A percentile compares a stretch with the other conserved stretches of the same genome.
These are phyloP conservation scores for Saccharomyces eubayanus DNA, from an alignment of 805 yeast species.

Conservation along the genomic window DNA sequence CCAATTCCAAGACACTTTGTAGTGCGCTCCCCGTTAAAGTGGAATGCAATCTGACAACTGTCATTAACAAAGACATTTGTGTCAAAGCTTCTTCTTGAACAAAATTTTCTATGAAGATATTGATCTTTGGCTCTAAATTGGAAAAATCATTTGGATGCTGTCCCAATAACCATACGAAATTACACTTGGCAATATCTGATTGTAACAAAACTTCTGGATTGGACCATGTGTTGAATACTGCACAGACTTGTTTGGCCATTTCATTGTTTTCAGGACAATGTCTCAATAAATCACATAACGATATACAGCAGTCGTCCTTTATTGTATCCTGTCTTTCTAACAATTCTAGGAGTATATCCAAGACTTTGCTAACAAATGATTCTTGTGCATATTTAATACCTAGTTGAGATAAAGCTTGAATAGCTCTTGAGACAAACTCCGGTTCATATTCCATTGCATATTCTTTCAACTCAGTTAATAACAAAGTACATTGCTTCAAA, in stretches of 20 bases:
- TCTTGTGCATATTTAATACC: slow-evolving; percentile 50
- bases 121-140: slow-evolving; percentile 40
- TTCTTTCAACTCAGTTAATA: slow-evolving; percentile 66
- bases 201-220: slow-evolving; percentile 41
- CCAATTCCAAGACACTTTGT: slow-evolving; percentile 51
- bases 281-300: slow-evolving; percentile 57
- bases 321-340: slow-evolving; percentile 57
- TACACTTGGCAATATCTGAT: slow-evolving; percentile 40
- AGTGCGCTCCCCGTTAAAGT: slow-evolving; percentile 39
- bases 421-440: slow-evolving; percentile 58
- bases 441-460: slow-evolving; percentile 81
- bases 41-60: slow-evolving; percentile 51
- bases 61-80: slow-evolving; percentile 51
- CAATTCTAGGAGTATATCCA: slow-evolving; percentile 52
- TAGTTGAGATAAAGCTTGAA: slow-evolving; percentile 61
- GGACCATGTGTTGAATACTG: slow-evolving; percentile 32
- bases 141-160: slow-evolving; percentile 59
- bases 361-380: slow-evolving; percentile 43
- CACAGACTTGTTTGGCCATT: slow-evolving; percentile 22
- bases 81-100: slow-evolving; percentile 50
- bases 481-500: slow-evolving; percentile 42
- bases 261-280: slow-evolving; percentile 43
- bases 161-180: slow-evolving; percentile 63
- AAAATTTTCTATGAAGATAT: slow-evolving; percentile 42
- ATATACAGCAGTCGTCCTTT: slow-evolving; percentile 50